A percentile compares a stretch with the other conserved stretches of the same genome.
phyloP scores from a whole-genome alignment of 2,329 filamentous ascomycete species.

The Aureobasidium sp. region DNA sequence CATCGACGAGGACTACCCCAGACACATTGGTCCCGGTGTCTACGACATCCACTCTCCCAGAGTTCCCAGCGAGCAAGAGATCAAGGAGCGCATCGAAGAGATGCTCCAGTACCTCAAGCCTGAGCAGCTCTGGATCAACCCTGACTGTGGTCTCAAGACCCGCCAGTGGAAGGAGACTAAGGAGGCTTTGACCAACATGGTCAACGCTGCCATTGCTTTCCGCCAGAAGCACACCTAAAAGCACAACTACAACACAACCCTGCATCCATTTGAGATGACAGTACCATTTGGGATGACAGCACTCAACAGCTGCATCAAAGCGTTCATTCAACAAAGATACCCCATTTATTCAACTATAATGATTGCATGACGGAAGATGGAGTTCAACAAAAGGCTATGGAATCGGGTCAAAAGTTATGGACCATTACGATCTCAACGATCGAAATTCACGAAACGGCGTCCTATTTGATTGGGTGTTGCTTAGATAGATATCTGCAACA shows the following conservation, averaged over 20 bases:
- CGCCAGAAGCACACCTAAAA: conserved; percentile 49
- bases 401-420: conserved; percentile 16
- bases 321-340: conserved; percentile 25
- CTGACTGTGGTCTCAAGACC: conserved; percentile 98
- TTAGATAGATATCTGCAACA: conserved; percentile 7
- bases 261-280: conserved; percentile 13
- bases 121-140: conserved; percentile 99
- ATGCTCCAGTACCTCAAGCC: conserved; percentile 95
- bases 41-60: conserved; percentile 99
- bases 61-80: conserved; percentile 95
- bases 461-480: conserved; percentile 9
- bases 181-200: conserved; percentile 91
- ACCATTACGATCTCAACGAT: conserved; percentile 24
- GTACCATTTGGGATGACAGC: conserved; percentile 7
- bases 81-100: conserved; percentile 94
- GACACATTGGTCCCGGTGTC: conserved; percentile 97
- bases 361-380: conserved; percentile 18
- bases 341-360: conserved; percentile 21
- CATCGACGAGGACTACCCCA: conserved; percentile 91
- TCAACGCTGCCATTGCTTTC: conserved; percentile 96
- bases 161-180: conserved; percentile 98
- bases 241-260: background rate
- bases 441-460: conserved; percentile 13
- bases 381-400: conserved; percentile 24
- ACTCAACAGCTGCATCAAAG: conserved; percentile 19